phyloP scores from a whole-genome alignment of 2,329 filamentous ascomycete species.

The Botryotinia globosa region DNA sequence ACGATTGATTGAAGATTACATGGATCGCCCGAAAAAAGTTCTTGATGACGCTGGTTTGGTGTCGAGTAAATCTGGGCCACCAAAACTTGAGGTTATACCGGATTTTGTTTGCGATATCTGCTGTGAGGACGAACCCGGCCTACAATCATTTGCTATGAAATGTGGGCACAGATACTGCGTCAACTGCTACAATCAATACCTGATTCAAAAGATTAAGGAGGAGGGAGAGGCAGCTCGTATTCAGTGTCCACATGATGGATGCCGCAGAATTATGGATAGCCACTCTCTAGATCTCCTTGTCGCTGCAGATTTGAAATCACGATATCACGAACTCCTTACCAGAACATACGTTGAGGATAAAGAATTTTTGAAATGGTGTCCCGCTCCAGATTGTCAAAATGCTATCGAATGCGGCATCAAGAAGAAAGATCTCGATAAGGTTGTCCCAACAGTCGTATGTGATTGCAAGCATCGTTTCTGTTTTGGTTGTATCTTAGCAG shows the following conservation, averaged over 20 bases:
- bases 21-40: slow-evolving; percentile 79
- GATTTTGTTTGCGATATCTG: slow-evolving; percentile 94
- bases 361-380: slow-evolving; percentile 94
- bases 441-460: slow-evolving; percentile 90
- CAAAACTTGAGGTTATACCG: slow-evolving; percentile 66
- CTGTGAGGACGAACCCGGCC: slow-evolving; percentile 76
- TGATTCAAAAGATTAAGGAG: slow-evolving; percentile 88
- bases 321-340: slow-evolving; percentile 84
- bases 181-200: slow-evolving; percentile 87
- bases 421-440: slow-evolving; percentile 76
- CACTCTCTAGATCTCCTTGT: slow-evolving; percentile 80
- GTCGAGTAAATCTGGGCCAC: slow-evolving; percentile 57
- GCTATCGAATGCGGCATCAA: slow-evolving; percentile 87
- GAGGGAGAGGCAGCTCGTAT: slow-evolving; percentile 95
- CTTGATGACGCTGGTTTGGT: slow-evolving; percentile 82
- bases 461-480: slow-evolving; percentile 85
- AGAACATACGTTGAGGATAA: slow-evolving; percentile 97
- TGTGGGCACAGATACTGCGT: slow-evolving; percentile 93
- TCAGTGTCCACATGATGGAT: slow-evolving; percentile 84
- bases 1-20: slow-evolving; percentile 89
- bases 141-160: slow-evolving; percentile 88
- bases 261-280: slow-evolving; percentile 86
- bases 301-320: slow-evolving; percentile 50
- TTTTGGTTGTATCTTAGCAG: slow-evolving; percentile 85
- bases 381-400: slow-evolving; percentile 93